Conservation (phyloP, 2,329 filamentous ascomycete genomes). For the Penicillium sp. region DNA sequence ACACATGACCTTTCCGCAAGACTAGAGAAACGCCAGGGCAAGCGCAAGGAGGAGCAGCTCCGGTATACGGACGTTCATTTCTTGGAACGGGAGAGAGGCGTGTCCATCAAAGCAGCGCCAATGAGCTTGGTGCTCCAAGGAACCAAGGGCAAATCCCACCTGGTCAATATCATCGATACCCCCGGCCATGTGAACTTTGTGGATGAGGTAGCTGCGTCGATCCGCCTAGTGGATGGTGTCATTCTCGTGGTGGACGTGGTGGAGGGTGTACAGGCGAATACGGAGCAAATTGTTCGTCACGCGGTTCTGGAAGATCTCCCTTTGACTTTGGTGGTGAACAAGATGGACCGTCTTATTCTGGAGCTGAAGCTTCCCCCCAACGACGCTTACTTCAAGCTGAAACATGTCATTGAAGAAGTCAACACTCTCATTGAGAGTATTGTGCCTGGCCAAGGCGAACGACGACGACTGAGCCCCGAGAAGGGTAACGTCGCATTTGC, state of each 20-base stretch:
- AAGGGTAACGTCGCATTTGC: conserved; percentile 98
- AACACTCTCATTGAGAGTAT: conserved; percentile 91
- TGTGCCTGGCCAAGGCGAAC: conserved; percentile 72
- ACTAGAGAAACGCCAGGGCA: conserved; percentile 73
- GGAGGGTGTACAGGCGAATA: conserved; percentile 97
- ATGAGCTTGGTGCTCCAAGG: conserved; percentile 89
- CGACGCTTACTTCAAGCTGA: conserved; percentile 98
- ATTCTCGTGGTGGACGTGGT: conserved; percentile 93
- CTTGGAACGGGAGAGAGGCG: conserved; percentile 77
- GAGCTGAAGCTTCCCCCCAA: conserved; percentile 90
- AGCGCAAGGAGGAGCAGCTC: conserved; percentile 78
- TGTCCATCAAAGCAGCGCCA: conserved; percentile 87
- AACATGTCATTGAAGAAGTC: conserved; percentile 97
- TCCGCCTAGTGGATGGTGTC: conserved; percentile 84
- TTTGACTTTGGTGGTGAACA: conserved; percentile 87
- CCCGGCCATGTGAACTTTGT: conserved; percentile 98
- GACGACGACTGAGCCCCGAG: conserved; percentile 79
- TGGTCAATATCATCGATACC: conserved; percentile 92
- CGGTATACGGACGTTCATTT: conserved; percentile 91
- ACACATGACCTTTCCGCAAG: conserved; percentile 81
- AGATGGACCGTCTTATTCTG: conserved; percentile 90
- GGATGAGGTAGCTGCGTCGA: conserved; percentile 84
- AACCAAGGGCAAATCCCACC: conserved; percentile 87
- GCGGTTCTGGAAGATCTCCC: conserved; percentile 85
- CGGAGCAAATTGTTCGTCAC: conserved; percentile 95